phyloP scores from a whole-genome alignment of 352 stramenopile genomes.

The Globisporangium okanoganense region DNA sequence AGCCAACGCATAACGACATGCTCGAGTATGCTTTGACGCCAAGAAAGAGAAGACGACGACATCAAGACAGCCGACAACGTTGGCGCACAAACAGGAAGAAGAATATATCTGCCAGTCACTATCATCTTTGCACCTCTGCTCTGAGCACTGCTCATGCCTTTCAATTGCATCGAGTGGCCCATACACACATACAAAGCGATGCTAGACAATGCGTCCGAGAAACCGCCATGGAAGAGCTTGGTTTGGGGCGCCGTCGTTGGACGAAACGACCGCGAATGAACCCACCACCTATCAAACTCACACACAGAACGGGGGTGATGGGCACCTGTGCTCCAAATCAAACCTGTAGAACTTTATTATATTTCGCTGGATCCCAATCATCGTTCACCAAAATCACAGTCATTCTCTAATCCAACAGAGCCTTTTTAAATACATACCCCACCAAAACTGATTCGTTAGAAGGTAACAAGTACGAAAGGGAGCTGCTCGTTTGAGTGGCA shows the following conservation, averaged over 20 bases:
- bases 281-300: conserved; percentile 6
- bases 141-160: too few relatives aligned
- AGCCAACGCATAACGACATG: too few relatives aligned
- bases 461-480: neutral
- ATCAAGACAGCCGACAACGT: too few relatives aligned
- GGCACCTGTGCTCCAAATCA: neutral
- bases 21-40: too few relatives aligned
- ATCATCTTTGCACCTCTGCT: too few relatives aligned
- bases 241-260: neutral
- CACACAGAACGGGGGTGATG: neutral
- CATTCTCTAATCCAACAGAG: rapidly evolving
- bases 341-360: neutral
- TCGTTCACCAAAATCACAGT: neutral
- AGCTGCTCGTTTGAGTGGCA: neutral
- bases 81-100: too few relatives aligned
- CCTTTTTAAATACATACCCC: neutral
- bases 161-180: too few relatives aligned
- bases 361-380: neutral
- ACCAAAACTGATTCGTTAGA: neutral
- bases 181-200: too few relatives aligned
- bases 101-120: too few relatives aligned
- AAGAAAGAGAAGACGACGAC: too few relatives aligned
- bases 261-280: neutral
- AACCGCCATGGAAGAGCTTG: neutral
- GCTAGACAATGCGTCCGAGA: neutral